Evolutionary conservation across 306 rosid species (phyloP).

Genomic region (Glycine tomentella): DNA sequence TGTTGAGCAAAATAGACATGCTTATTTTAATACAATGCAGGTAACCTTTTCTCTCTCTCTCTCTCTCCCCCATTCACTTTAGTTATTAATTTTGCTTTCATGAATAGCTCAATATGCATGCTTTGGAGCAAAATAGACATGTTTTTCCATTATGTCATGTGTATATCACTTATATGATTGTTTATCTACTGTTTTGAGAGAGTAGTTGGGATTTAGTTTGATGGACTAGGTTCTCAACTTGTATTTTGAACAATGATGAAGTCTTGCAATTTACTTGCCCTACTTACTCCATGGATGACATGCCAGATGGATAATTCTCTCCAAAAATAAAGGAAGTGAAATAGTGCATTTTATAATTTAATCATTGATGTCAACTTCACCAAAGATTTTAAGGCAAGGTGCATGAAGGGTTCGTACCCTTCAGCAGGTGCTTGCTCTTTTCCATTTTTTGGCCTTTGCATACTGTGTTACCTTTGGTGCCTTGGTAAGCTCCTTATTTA

Average conservation of each 20-base stretch:
- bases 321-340: constrained; percentile 6
- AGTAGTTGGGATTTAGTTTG: constrained; percentile 16
- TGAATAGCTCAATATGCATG: background rate
- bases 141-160: background rate
- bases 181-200: background rate
- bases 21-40: constrained; percentile 95
- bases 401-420: background rate
- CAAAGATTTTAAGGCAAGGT: background rate
- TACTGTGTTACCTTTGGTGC: background rate
- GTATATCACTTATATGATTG: constrained; percentile 8
- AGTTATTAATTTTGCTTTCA: constrained; percentile 10
- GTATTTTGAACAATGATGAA: constrained; percentile 23
- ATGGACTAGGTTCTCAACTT: background rate
- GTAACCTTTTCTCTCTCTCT: constrained; percentile 47
- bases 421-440: background rate
- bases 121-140: no score
- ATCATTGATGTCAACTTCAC: background rate
- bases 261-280: constrained; percentile 1
- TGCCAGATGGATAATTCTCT: background rate
- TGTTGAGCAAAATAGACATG: constrained; percentile 80
- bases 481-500: background rate
- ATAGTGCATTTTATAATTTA: background rate
- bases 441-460: background rate
- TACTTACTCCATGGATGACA: constrained; percentile 1
- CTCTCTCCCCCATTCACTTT: constrained; percentile 10